Evolutionary conservation across 164 flowering plant species (phyloP), one percentile per base, ranked within the genome.

Genomic region (Annona cherimola): DNA sequence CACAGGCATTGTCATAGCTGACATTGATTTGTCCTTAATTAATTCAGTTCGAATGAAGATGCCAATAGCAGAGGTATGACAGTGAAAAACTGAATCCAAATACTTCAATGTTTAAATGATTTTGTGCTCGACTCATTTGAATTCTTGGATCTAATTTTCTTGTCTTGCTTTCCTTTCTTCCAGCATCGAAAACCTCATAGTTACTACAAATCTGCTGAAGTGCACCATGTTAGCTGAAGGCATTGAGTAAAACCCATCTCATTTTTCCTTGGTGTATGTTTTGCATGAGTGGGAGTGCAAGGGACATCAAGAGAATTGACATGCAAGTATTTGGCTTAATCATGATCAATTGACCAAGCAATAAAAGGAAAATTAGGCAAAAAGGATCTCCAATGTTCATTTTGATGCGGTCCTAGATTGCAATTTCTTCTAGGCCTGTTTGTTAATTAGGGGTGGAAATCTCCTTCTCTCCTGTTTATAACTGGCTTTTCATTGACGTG

Each of bases 1-100:
- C 55, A 94, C 91, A 4, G 97, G 96, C 42, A 83, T 94, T 74
- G 80, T 88, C 7, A 82, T 94, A 44, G 96, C 96, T 67, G 96
- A 94, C 78, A 90, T 94, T 78, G 98, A 92, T 75, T 82, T 90
- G 69, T 84, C 93, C 5, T 46, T 83, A 62, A 76, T 90, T 55
- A 87, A 91, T 45, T 87, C 96, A 2, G 90, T 92, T 68, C 86
- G 96, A 70, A 71, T 81, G 63, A 89, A 80, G 79, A 90, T 94
- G 93, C 98, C 98, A 63, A 83, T 94, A 66, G 79, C 83, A 2
- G 74, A 87, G 98, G 98, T 89, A 81, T 68, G 35, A 26, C 35
- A 26, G 35, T 26, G 35, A 26, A 26, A 0, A 26, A 26, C 35
- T 26, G 35, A 39, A 19, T 43, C 6, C 60, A 42, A 4, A 70